Conservation (phyloP, 2,329 filamentous ascomycete species). For the Penicillium sclerotigenum region DNA sequence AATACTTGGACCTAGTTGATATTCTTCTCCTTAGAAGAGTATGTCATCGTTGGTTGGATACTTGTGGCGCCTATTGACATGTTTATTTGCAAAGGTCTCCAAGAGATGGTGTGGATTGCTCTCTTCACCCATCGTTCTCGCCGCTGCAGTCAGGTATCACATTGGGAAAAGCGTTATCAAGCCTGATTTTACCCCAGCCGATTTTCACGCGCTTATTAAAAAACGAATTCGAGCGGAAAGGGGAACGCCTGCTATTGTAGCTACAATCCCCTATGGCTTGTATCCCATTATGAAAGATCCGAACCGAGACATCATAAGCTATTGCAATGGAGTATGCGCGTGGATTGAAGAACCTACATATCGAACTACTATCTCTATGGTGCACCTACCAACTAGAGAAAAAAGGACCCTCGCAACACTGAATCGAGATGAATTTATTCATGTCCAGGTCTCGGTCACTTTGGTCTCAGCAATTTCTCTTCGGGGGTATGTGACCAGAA, state of each 20-base stretch:
- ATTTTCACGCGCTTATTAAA: background rate
- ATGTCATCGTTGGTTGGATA: conserved; percentile 3
- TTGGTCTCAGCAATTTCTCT: conserved; percentile 9
- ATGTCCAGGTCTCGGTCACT: conserved; percentile 3
- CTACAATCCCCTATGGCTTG: background rate
- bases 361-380: background rate
- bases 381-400: conserved; percentile 8
- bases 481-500: background rate
- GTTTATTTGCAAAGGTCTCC: conserved; percentile 29
- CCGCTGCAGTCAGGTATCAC: conserved; percentile 3
- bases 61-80: background rate
- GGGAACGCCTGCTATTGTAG: background rate
- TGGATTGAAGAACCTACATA: conserved; percentile 2
- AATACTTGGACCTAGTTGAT: conserved; percentile 29
- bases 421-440: conserved; percentile 6
- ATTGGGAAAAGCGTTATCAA: background rate
- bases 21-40: conserved; percentile 30
- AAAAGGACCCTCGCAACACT: conserved; percentile 8
- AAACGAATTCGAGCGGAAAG: background rate
- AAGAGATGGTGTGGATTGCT: conserved; percentile 32
- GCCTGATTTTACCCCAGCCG: background rate
- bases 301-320: background rate
- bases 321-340: conserved; percentile 9
- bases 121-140: conserved; percentile 18
- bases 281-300: no score